Evolutionary conservation across 257 asterid species (phyloP).

Genomic region (Solanum neorickii): DNA sequence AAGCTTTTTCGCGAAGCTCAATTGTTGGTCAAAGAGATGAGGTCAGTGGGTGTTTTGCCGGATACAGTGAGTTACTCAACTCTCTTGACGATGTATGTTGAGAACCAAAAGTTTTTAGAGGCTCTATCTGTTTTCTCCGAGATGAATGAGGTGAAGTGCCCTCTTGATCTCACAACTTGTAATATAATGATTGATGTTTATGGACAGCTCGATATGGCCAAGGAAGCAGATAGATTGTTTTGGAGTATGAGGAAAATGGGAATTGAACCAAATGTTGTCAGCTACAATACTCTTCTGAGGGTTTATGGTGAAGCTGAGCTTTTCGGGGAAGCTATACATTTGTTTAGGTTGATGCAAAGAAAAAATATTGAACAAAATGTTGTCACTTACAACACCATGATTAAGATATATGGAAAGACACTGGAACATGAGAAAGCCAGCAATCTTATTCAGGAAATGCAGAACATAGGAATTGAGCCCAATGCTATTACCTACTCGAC

Average conservation of each 20-base stretch:
- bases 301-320: slow-evolving; percentile 94
- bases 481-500: slow-evolving; percentile 83
- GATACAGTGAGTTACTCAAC: slow-evolving; percentile 85
- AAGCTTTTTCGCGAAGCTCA: slow-evolving; percentile 79
- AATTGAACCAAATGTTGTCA: slow-evolving; percentile 81
- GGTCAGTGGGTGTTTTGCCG: slow-evolving; percentile 42
- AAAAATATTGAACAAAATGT: slow-evolving; percentile 76
- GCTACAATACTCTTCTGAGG: slow-evolving; percentile 78
- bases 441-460: slow-evolving; percentile 88
- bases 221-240: slow-evolving; percentile 84
- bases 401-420: slow-evolving; percentile 82
- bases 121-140: slow-evolving; percentile 71
- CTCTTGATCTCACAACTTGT: slow-evolving; percentile 72
- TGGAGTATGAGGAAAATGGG: slow-evolving; percentile 89
- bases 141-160: slow-evolving; percentile 61
- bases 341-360: slow-evolving; percentile 93
- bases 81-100: slow-evolving; percentile 59
- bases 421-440: slow-evolving; percentile 90
- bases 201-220: slow-evolving; percentile 92
- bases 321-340: slow-evolving; percentile 90
- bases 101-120: slow-evolving; percentile 64
- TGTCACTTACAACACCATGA: slow-evolving; percentile 93
- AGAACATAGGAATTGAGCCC: slow-evolving; percentile 69
- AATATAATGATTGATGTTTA: slow-evolving; percentile 92
- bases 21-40: slow-evolving; percentile 62